These are phyloP conservation scores for Rhinocladiella mackenziei DNA, from an alignment of 2,329 filamentous ascomycete species.

Conservation along the genomic window DNA sequence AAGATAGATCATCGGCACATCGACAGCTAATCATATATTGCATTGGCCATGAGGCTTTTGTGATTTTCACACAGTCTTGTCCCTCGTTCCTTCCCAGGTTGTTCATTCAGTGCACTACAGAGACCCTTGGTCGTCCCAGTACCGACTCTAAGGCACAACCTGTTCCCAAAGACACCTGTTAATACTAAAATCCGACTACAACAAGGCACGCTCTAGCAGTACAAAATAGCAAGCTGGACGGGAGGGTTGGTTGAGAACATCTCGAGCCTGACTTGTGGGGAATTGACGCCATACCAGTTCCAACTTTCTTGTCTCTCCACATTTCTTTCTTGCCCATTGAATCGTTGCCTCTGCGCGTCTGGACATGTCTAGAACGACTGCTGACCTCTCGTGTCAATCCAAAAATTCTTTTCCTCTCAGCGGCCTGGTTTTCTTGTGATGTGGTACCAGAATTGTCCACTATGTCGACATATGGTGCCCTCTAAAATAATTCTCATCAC, in stretches of 20 bases:
- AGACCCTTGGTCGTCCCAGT: too few species aligned
- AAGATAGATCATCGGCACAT: background rate
- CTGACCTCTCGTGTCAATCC: background rate
- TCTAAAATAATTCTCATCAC: too few species aligned
- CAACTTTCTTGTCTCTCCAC: slow-evolving; percentile 5
- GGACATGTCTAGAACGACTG: background rate
- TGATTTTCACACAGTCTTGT: background rate
- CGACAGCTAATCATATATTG: background rate
- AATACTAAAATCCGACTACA: too few species aligned
- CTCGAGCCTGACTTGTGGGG: slow-evolving; percentile 5
- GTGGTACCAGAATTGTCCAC: too few species aligned
- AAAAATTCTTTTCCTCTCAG: too few species aligned
- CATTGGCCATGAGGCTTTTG: background rate
- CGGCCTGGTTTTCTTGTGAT: too few species aligned
- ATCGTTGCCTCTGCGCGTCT: background rate
- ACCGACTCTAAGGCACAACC: too few species aligned
- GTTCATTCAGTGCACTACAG: too few species aligned
- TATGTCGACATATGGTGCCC: too few species aligned
- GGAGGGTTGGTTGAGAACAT: background rate
- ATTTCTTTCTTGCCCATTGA: slow-evolving; percentile 4
- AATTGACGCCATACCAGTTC: slow-evolving; percentile 10
- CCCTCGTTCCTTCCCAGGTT: background rate
- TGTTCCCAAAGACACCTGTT: too few species aligned
- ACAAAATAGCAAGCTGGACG: too few species aligned
- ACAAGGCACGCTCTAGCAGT: too few species aligned